Conservation (phyloP, 2,329 filamentous ascomycete genomes). For the Diaporthe ilicicola region DNA sequence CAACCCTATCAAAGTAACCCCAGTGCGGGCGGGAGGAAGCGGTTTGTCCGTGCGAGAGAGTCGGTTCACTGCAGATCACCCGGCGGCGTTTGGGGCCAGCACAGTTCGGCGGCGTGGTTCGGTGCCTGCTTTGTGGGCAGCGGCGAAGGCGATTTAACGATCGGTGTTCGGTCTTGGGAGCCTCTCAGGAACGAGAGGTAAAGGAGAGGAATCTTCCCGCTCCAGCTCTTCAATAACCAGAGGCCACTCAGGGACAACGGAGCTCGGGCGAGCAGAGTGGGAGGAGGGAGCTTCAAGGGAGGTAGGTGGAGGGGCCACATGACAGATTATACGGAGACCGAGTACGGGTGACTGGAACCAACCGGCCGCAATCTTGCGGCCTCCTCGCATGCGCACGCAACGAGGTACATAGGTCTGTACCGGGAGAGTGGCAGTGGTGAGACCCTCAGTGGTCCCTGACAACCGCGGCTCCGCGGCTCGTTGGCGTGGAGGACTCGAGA, state of each 20-base stretch:
- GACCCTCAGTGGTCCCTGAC: not conserved
- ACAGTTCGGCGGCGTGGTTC: not conserved
- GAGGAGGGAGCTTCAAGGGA: slow-evolving; percentile 14
- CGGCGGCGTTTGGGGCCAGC: not conserved
- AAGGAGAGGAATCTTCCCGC: not conserved
- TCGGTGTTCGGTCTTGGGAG: slow-evolving; percentile 9
- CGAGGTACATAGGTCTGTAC: not conserved
- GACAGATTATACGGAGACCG: slow-evolving; percentile 19
- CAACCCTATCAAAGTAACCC: slow-evolving; percentile 13
- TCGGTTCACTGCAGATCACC: slow-evolving; percentile 17
- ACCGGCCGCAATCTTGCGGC: slow-evolving; percentile 4
- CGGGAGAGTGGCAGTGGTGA: not conserved
- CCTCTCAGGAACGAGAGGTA: not conserved
- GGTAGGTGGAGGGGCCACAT: slow-evolving; percentile 1
- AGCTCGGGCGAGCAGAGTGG: slow-evolving; percentile 15
- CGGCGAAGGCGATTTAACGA: not conserved
- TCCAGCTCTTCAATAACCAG: slow-evolving; percentile 18
- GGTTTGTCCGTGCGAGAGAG: slow-evolving; percentile 14
- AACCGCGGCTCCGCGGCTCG: not conserved
- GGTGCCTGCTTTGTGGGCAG: not conserved
- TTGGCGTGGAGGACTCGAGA: not conserved
- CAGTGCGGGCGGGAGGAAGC: not conserved
- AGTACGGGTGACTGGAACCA: slow-evolving; percentile 4
- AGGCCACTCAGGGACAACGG: not conserved
- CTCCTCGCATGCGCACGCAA: slow-evolving; percentile 4